These are phyloP conservation scores for Leptographium lundbergii DNA, from an alignment of 2,329 filamentous ascomycete genomes.

Conservation along the genomic window DNA sequence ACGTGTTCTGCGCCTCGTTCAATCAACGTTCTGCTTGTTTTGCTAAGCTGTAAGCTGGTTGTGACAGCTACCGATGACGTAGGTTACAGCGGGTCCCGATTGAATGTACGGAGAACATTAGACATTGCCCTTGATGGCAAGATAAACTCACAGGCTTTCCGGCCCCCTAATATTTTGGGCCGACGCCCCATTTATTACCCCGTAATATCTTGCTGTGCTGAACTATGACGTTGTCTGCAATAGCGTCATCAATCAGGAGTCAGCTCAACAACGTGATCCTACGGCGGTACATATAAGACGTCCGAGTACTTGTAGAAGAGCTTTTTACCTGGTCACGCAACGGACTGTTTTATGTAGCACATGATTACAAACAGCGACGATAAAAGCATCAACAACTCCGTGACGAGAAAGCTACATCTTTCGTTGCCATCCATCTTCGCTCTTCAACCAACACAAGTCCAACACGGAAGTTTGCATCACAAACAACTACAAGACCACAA, in stretches of 20 bases:
- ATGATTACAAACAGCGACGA: background rate
- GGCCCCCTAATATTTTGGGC: background rate
- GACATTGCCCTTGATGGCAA: background rate
- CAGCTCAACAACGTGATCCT: background rate
- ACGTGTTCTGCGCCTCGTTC: background rate
- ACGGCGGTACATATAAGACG: background rate
- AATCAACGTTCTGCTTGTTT: background rate
- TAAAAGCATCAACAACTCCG: background rate
- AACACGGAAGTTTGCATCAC: background rate
- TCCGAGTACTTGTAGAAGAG: background rate
- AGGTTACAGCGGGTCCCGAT: too few relatives aligned
- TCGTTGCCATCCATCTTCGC: background rate
- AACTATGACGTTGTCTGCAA: slow-evolving; percentile 11
- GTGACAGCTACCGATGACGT: too few relatives aligned
- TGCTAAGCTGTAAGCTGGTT: too few relatives aligned
- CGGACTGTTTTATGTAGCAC: background rate
- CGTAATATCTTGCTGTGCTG: background rate
- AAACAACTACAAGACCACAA: slow-evolving; percentile 3
- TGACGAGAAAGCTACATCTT: background rate
- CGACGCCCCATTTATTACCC: background rate
- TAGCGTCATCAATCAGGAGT: slow-evolving; percentile 3
- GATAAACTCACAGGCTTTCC: background rate
- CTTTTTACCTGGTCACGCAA: background rate
- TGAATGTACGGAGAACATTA: too few relatives aligned
- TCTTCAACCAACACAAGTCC: background rate